Evolutionary conservation across 176 grass and related monocot genomes (phyloP), one percentile per base, ranked within the genome.

Genomic region (Coix lacrymajobi): DNA sequence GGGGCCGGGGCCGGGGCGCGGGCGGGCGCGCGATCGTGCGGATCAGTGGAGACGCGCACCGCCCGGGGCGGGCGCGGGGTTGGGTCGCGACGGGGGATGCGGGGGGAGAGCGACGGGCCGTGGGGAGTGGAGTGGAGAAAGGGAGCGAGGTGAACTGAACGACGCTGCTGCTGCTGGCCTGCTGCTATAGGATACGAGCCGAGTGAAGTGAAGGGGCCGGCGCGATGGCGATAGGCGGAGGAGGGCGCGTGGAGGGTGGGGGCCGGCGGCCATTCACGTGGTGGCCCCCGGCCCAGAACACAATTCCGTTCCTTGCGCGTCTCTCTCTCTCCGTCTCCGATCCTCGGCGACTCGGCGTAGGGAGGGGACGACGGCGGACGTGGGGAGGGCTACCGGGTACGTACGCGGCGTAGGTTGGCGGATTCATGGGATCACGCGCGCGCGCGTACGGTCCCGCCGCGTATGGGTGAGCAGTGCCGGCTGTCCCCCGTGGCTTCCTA

Each of bases 221-320:
- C 7, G 79, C 60, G 76, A 85, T 60, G 67, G 89, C 66, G 89
- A 89, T 69, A 78, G 86, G 13, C 51, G 11, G 69, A 66, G 56
- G n/a, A n/a, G n/a, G n/a, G 45, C 36, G 83, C 37, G 82, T 28
- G 75, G 26, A 73, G 76, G 22, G 83, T 81, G 87, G 77, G 82
- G 87, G 62, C 87, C 83, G 25, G 26, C 16, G 56, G 67, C 22
- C 88, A 87, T 89, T 90, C 91, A 97, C 94, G 82, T 94, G 91
- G 91, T 86, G 91, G 91, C 86, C 88, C 91, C 91, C 49, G 40
- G 26, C 33, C 24, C 12, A 6, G 60, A 32, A 58, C 80, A 83
- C 83, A 82, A 86, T 86, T 85, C 88, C 61, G 24, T 41, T 16
- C 39, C 36, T 13, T 14, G 12, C 37, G 5, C 67, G 37, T 71